Conservation (phyloP, 2,329 filamentous ascomycete species). For the Lachnellula cervina region DNA sequence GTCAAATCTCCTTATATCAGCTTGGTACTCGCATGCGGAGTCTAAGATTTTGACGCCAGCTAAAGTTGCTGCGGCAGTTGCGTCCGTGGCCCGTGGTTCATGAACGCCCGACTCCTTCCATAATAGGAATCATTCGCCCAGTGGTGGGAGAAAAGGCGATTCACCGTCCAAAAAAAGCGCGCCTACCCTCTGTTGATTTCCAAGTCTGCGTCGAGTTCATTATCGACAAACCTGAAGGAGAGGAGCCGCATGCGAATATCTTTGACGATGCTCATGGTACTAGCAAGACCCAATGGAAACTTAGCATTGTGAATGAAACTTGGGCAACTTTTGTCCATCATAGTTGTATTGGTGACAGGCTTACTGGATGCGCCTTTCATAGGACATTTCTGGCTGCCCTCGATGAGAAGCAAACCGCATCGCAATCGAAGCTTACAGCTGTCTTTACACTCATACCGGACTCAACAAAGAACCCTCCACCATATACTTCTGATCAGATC, state of each 20-base stretch:
- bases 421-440: background rate
- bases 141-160: slow-evolving; percentile 7
- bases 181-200: background rate
- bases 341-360: slow-evolving; percentile 13
- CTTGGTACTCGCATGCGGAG: slow-evolving; percentile 4
- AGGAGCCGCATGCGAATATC: background rate
- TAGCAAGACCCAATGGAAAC: slow-evolving; percentile 15
- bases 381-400: slow-evolving; percentile 10
- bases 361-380: slow-evolving; percentile 16
- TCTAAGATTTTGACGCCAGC: background rate
- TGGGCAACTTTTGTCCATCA: slow-evolving; percentile 10
- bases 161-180: slow-evolving; percentile 11
- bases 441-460: background rate
- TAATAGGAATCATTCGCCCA: slow-evolving; percentile 7
- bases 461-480: background rate
- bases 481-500: slow-evolving; percentile 8
- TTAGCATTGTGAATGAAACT: slow-evolving; percentile 7
- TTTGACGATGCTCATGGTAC: slow-evolving; percentile 10
- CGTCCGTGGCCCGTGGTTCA: slow-evolving; percentile 9
- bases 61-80: slow-evolving; percentile 6
- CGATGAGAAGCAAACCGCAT: slow-evolving; percentile 1
- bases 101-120: slow-evolving; percentile 11
- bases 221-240: background rate
- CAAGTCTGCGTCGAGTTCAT: slow-evolving; percentile 13
- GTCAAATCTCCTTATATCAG: slow-evolving; percentile 14